Base-by-base conservation (phyloP, 1,139 yeast species). In the Saccharomyces pastorianus region DNA sequence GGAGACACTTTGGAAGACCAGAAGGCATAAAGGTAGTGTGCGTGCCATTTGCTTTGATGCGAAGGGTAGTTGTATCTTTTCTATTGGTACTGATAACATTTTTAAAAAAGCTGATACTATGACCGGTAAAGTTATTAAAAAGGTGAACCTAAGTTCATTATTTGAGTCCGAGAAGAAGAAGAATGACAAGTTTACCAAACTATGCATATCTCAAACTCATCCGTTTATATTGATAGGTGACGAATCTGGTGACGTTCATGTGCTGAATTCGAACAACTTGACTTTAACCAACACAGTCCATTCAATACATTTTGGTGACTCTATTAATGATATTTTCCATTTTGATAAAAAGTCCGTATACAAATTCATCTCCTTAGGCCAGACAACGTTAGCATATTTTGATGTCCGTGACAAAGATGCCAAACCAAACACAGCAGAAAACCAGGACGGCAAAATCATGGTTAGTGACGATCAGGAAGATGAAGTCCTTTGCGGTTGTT, bases 401-500 rank as follows among this genome's bases (percentile, higher is more conserved):
- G 98, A 93, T 68, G 76, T 86, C 4, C 76, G 96, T 53, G 88
- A 87, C 6, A 63, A 63, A 27, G 62, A 61, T 46, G 47, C 53
- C 17, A 67, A 64, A 38, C 53, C 55, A 25, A 55, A 56, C 2
- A 50, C 56, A 23, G 53, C 58, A 2, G 59, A 54, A 26, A 47
- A 47, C n/a, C 27, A 23, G 14, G 86, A 85, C 13, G 73, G 66
- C 20, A 72, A 72, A 13, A 68, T 83, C 0, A 65, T 82, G 4
- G 74, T 80, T 1, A 83, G 82, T 38, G 98, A 90, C 61, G 93
- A 90, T 65, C 99, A 93, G 71, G 96, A 88, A 61, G 98, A 93
- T 65, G 99, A 93, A 67, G 74, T 93, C 32, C 71, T 91, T 51
- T 78, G 93, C 50, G 86, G 90, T 68, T 76, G 88, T 50, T 84